A percentile compares a stretch with the other conserved stretches of the same genome.
phyloP scores from a whole-genome alignment of 495 filamentous ascomycete species.

The Penicillium riverlandense region DNA sequence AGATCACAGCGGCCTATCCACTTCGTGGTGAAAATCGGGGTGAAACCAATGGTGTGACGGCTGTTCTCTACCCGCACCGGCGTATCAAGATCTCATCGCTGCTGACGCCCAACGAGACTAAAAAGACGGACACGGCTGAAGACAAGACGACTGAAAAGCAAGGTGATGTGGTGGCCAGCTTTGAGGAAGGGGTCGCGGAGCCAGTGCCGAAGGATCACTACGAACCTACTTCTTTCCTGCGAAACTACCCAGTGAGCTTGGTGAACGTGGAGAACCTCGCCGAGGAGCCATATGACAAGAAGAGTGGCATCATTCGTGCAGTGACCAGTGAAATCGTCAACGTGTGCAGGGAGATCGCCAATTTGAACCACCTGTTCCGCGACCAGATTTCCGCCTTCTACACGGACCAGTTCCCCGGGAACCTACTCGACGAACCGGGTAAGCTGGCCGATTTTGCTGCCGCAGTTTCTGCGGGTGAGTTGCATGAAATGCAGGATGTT shows the following conservation, averaged over 20 bases:
- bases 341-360: constrained; percentile 94
- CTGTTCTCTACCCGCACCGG: constrained; percentile 91
- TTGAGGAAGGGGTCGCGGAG: constrained; percentile 64
- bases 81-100: constrained; percentile 84
- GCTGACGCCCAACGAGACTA: constrained; percentile 53
- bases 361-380: constrained; percentile 87
- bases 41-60: constrained; percentile 71
- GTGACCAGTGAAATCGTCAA: constrained; percentile 97
- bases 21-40: constrained; percentile 75
- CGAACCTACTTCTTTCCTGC: constrained; percentile 85
- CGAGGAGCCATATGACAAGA: constrained; percentile 85
- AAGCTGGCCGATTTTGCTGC: constrained; percentile 97
- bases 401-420: constrained; percentile 87
- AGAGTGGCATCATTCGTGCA: constrained; percentile 76
- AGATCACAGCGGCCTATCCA: constrained; percentile 92
- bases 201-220: constrained; percentile 51
- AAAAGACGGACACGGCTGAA: constrained; percentile 35
- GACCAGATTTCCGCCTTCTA: constrained; percentile 97
- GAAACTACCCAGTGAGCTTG: constrained; percentile 82
- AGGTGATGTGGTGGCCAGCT: constrained; percentile 94
- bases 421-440: constrained; percentile 87
- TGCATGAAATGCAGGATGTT: constrained; percentile 90
- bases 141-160: constrained; percentile 63
- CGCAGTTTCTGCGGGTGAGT: constrained; percentile 84
- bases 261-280: constrained; percentile 89